Conservation (phyloP, 2,329 filamentous ascomycete genomes). For the Endoconidiophora polonica region DNA sequence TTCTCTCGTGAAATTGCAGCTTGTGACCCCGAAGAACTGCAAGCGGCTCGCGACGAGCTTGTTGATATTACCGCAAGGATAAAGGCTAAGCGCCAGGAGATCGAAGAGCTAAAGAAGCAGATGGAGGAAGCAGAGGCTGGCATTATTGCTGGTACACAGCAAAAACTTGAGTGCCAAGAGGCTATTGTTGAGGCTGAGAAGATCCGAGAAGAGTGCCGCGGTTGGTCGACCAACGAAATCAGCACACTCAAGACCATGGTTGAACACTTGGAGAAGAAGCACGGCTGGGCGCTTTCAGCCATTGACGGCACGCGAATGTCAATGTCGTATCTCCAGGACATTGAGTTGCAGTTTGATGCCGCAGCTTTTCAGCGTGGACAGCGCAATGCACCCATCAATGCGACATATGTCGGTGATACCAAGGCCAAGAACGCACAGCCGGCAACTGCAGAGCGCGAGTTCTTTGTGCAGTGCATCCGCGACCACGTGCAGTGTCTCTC, state of each 20-base stretch:
- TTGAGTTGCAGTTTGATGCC: constrained; percentile 58
- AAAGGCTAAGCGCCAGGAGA: constrained; percentile 47
- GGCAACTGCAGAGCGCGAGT: constrained; percentile 50
- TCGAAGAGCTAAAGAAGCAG: constrained; percentile 50
- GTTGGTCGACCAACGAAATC: constrained; percentile 76
- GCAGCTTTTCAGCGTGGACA: constrained; percentile 36
- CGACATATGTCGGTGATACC: constrained; percentile 51
- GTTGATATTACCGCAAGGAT: constrained; percentile 49
- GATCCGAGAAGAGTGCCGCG: constrained; percentile 71
- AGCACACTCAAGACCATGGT: constrained; percentile 57
- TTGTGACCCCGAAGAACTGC: constrained; percentile 66
- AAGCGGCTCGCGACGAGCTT: constrained; percentile 54
- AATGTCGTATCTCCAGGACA: constrained; percentile 54
- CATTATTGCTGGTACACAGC: constrained; percentile 42
- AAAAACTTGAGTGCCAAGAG: constrained; percentile 48
- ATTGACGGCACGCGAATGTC: constrained; percentile 47
- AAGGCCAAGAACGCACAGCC: constrained; percentile 36
- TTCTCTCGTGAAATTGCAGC: constrained; percentile 59
- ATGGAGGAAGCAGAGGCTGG: constrained; percentile 48
- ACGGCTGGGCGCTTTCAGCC: constrained; percentile 58
- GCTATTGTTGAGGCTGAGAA: constrained; percentile 74
- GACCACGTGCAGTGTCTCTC: constrained; percentile 47
- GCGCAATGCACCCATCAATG: constrained; percentile 41
- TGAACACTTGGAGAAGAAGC: constrained; percentile 43
- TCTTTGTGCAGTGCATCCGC: constrained; percentile 57